Evolutionary conservation across 106 monocot species (phyloP).

Genomic region (Cymbidium sinense): DNA sequence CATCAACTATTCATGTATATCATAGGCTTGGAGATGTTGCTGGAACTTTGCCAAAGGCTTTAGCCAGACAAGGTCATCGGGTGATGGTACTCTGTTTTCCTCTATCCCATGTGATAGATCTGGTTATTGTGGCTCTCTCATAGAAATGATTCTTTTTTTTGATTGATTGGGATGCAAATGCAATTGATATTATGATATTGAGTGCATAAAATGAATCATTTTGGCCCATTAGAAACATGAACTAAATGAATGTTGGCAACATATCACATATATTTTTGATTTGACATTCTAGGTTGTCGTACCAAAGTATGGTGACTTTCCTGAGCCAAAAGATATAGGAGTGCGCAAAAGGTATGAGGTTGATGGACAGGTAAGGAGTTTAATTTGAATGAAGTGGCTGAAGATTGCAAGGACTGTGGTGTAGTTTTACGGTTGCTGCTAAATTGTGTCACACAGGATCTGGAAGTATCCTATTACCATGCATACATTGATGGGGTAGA

Average conservation of each 20-base stretch:
- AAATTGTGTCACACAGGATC: too few relatives aligned
- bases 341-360: conserved; percentile 60
- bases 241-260: neutral
- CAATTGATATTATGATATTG: neutral
- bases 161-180: neutral
- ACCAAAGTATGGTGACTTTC: conserved; percentile 70
- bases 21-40: conserved; percentile 98
- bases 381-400: neutral
- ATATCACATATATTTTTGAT: neutral
- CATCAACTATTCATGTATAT: neutral
- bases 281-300: conserved; percentile 54
- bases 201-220: neutral
- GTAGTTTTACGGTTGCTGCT: too few relatives aligned
- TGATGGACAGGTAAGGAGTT: conserved; percentile 47
- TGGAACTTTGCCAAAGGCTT: conserved; percentile 83
- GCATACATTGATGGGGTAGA: conserved; percentile 85
- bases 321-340: conserved; percentile 47
- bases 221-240: neutral
- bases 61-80: conserved; percentile 76
- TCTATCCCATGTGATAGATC: neutral
- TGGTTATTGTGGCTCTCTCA: neutral
- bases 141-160: neutral
- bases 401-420: conserved; percentile 4
- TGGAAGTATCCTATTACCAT: conserved; percentile 77
- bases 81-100: conserved; percentile 45